Evolutionary conservation across 2,329 filamentous ascomycete species (phyloP), one percentile per base, ranked within the genome.

Genomic region (Colletotrichum sojae): DNA sequence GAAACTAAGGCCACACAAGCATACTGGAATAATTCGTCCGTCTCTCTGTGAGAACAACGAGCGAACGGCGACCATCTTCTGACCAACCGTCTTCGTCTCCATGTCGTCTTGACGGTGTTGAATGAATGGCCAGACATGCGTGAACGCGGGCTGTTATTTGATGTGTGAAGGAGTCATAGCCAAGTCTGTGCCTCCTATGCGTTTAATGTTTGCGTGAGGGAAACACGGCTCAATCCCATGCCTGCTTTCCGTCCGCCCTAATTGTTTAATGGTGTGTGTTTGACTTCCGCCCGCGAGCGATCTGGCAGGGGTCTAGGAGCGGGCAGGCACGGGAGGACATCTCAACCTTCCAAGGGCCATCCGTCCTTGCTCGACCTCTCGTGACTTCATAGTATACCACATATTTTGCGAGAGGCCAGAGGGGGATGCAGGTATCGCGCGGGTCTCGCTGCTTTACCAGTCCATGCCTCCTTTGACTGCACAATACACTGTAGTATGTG

Each of bases 401-500:
- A 25, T 25, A 25, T 25, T 25, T 25, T 25, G 22, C 22, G 22
- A 25, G 22, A 51, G 25, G 59, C 51, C 25, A 55, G 27, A 53
- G 27, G 8, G 27, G 6, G 9, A 57, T 46, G 56, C 51, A 58
- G 22, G 45, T 40, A 52, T 53, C 56, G 55, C 63, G 51, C 55
- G 27, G 20, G 27, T 58, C 36, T 56, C 57, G 67, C 67, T 54
- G 67, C 67, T 69, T 67, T 69, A 67, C 31, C 31, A 36, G 31
- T 36, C 31, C 31, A 36, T 8, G 8, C 31, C 8, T 10, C 31
- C 31, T 36, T 36, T 36, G 9, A 36, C 1, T 36, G 31, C 31
- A 36, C 31, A 36, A 36, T 36, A 36, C 6, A 10, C 10, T 10
- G 31, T 36, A 10, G 31, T 36, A 10, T 10, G 10, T n/a, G n/a